These are phyloP conservation scores for Castanea sativa DNA, from an alignment of 306 rosid genomes.

Conservation along the genomic window DNA sequence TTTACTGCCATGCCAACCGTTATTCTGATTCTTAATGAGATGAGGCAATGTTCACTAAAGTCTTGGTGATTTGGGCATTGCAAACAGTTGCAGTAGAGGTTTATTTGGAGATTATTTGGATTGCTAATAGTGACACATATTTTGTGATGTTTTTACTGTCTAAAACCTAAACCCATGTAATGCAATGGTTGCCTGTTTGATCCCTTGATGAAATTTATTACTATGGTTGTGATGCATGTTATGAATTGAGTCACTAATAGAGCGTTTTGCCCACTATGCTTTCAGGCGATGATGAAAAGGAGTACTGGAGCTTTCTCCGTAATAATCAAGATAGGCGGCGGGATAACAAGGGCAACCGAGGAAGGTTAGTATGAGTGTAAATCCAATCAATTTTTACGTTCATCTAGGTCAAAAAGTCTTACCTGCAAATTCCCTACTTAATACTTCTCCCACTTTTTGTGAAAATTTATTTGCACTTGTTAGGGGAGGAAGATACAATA, in stretches of 20 bases:
- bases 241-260: not conserved
- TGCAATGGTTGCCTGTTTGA: not conserved
- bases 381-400: not conserved
- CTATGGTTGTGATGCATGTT: not conserved
- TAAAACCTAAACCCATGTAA: not conserved
- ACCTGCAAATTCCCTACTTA: not conserved
- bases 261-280: slow-evolving; percentile 12
- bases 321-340: slow-evolving; percentile 57
- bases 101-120: not conserved
- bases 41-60: not conserved
- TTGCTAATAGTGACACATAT: not conserved
- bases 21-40: not conserved
- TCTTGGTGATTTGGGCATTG: not conserved
- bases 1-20: no score
- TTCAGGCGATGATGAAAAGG: slow-evolving; percentile 81
- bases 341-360: slow-evolving; percentile 46
- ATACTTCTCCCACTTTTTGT: not conserved
- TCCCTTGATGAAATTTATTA: not conserved
- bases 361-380: slow-evolving; percentile 54
- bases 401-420: not conserved
- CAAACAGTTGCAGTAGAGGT: not conserved
- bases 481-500: slow-evolving; percentile 78
- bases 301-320: slow-evolving; percentile 76
- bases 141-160: not conserved
- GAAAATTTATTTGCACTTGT: not conserved